Evolutionary conservation across 192 early-diverging fungal genomes (phyloP).

Genomic region (Globomyces pollinis-pini): DNA sequence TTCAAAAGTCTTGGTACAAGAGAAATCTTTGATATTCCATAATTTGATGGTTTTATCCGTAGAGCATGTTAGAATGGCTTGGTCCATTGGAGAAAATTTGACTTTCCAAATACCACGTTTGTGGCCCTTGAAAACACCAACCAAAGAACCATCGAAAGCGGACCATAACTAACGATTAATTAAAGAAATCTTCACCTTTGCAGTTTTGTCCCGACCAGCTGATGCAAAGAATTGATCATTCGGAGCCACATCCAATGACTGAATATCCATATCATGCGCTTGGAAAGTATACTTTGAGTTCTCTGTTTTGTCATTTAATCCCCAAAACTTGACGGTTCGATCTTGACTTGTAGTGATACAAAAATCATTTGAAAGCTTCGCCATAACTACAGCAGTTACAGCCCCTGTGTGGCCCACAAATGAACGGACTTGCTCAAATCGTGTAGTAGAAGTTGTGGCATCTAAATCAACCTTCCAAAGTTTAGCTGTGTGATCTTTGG

Average conservation of each 20-base stretch:
- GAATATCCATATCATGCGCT: conserved; percentile 97
- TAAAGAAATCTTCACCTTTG: conserved; percentile 48
- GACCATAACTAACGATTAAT: conserved; percentile 51
- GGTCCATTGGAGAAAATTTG: conserved; percentile 92
- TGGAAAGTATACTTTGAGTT: conserved; percentile 78
- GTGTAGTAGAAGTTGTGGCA: conserved; percentile 19
- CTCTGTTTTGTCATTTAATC: conserved; percentile 37
- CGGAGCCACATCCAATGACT: conserved; percentile 81
- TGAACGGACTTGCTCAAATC: conserved; percentile 58
- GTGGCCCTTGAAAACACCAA: conserved; percentile 85
- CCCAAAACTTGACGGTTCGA: conserved; percentile 93
- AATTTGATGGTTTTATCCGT: conserved; percentile 92
- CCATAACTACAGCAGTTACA: conserved; percentile 79
- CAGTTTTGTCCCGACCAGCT: conserved; percentile 90
- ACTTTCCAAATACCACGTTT: conserved; percentile 92
- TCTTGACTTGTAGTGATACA: conserved; percentile 86
- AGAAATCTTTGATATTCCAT: conserved; percentile 83
- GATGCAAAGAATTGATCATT: conserved; percentile 90
- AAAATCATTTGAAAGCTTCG: conserved; percentile 56
- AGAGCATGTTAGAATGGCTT: conserved; percentile 83
- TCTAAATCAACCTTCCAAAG: conserved; percentile 71
- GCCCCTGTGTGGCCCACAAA: conserved; percentile 89
- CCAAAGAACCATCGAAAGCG: conserved; percentile 64
- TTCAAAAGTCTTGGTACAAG: conserved; percentile 92
- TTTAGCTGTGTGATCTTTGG: conserved; percentile 81